Evolutionary conservation across 2,329 filamentous ascomycete genomes (phyloP), one percentile per base, ranked within the genome.

Genomic region (Stachybotrys echinatus): DNA sequence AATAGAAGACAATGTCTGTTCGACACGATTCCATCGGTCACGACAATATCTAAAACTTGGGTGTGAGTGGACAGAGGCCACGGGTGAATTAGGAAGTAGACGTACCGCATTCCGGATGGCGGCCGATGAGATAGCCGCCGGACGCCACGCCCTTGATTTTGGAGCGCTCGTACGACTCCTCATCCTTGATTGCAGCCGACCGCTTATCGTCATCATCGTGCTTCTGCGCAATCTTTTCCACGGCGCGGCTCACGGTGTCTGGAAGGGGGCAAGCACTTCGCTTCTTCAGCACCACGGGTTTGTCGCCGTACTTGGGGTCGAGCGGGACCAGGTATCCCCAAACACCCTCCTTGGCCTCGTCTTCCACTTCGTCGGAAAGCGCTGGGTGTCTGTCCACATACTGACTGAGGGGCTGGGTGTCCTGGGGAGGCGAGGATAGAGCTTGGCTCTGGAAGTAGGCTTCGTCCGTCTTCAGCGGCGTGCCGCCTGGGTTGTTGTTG

Each of bases 291-390:
- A 95, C 88, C 20, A 82, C 62, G 43, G 70, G 95, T 69, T 66
- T 87, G 71, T 69, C 83, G 40, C 68, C 85, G 48, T 86, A 84
- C 55, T 80, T 81, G 48, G 80, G 78, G 62, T 92, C 85, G 21
- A 96, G 73, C 2, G 92, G 90, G 48, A 96, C 82, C 5, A 99
- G 75, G 62, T 97, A 99, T 12, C 95, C 95, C 94, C 94, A 99
- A 1, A 97, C 90, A 8, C 90, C 90, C 65, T 95, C 88, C 43
- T 81, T 77, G 53, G 75, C 82, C 70, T 96, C 91, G 63, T 96
- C 88, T 54, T 92, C 82, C 4, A 95, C 88, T 50, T 95, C 90
- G 55, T 92, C 88, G 12, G 85, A 85, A 44, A 92, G 79, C 22
- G 82, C 80, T 51, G 81, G 74, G 23, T 89, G 82, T 3, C 87